Base-by-base conservation (phyloP, 129 eudicot species). In the Chrysanthemum makinoi region DNA sequence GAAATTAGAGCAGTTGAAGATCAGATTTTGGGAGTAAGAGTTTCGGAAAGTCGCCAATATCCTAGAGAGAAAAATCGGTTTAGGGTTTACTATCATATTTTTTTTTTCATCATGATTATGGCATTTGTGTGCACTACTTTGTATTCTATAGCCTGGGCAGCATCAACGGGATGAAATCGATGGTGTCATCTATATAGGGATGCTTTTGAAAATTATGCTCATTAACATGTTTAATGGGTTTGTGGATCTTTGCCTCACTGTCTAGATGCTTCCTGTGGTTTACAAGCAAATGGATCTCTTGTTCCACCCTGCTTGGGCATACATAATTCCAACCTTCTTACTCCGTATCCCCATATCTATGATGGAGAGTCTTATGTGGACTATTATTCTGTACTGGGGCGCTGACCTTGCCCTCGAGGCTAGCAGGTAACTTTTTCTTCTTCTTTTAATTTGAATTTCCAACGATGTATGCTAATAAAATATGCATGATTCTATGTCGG, bases 271-370 rank as follows among this genome's bases (percentile, higher is more conserved):
- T 80, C 97, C 98, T 2, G 98, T 94, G n/a, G 82, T 94, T 69
- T 90, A 84, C 77, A 94, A 94, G 81, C 98, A 94, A n/a, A 75
- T 97, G 70, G 98, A 94, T 67, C 88, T 87, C 28, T 75, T 87
- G 43, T 94, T 94, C 67, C 89, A 86, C 69, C 98, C 98, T 6
- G 58, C 96, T 2, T 94, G 98, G 98, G 80, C 90, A n/a, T 90
- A 73, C 59, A 94, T 96, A 2, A 47, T 94, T 44, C 96, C 97
- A 9, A 81, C 75, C 2, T 84, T 89, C 66, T 72, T 89, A 79
- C 87, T 94, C 8, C 72, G 86, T 17, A 66, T 94, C 1, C 98
- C 98, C 1, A 80, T 94, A n/a, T 89, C 98, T 2, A 47, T 90
- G 12, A 62, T 85, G 6, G 98, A 94, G 78, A 76, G 97, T 10